phyloP scores from a whole-genome alignment of 2,329 filamentous ascomycete genomes.

The Pseudogymnoascus sp. region DNA sequence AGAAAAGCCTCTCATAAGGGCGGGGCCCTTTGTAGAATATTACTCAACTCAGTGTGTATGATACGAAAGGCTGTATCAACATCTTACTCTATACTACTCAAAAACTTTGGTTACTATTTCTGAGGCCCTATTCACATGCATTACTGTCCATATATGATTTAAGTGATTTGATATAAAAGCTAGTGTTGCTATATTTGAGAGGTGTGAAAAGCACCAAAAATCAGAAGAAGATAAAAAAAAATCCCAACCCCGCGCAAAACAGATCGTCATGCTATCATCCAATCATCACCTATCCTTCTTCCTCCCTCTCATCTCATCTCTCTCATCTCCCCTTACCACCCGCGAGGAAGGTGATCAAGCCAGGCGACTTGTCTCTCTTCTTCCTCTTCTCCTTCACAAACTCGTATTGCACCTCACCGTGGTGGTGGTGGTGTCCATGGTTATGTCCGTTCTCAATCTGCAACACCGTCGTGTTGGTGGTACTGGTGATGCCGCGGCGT shows the following conservation, averaged over 20 bases:
- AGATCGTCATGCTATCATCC: background rate
- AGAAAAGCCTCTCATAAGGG: background rate
- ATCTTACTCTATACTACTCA: background rate
- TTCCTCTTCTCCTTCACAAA: constrained; percentile 27
- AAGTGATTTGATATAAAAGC: constrained; percentile 5
- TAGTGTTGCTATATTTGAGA: constrained; percentile 2
- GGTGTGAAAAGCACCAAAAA: background rate
- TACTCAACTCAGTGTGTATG: constrained; percentile 1
- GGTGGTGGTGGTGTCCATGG: constrained; percentile 19
- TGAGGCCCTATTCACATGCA: background rate
- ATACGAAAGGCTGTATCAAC: background rate
- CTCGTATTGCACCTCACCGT: constrained; percentile 21
- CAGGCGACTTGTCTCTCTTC: constrained; percentile 24
- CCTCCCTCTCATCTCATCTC: constrained; percentile 10
- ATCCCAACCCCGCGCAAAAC: background rate
- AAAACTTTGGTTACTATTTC: background rate
- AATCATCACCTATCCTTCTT: background rate
- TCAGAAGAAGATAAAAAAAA: background rate
- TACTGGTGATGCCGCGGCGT: constrained; percentile 15
- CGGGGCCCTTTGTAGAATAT: background rate
- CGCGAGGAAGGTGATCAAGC: constrained; percentile 26
- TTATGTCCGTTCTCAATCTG: constrained; percentile 20
- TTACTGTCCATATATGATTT: background rate
- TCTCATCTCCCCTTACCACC: constrained; percentile 21
- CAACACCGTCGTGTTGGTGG: constrained; percentile 13